Base-by-base conservation (phyloP, 2,329 filamentous ascomycete genomes). In the Apiospora koreana region DNA sequence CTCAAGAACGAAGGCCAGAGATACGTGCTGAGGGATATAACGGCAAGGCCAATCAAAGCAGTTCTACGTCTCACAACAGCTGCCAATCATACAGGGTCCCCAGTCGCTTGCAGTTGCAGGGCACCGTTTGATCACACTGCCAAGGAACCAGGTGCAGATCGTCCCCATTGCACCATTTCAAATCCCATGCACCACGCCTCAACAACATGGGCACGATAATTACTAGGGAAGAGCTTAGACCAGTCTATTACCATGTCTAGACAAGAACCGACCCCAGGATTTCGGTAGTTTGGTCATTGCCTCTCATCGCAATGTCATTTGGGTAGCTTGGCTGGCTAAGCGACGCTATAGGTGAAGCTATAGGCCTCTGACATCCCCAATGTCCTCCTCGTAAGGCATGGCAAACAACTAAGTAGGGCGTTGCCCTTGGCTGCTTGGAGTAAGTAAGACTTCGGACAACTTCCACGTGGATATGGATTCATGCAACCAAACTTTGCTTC, bases 141-240 rank as follows among this genome's bases (percentile, higher is more conserved):
- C 31, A 58, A 58, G 31, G 54, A 62, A 62, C 54, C 38, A 21
- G 54, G 31, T 62, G 54, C 54, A 62, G 31, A 62, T 62, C 54
- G 38, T 12, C 28, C 50, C 50, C 28, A 58, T 35, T 7, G 48
- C 48, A 25, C 48, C 48, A 54, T 25, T 54, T 10, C 48, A 54
- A 54, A 58, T 21, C 7, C 54, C 28, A 62, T 62, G 54, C 9
- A 9, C 54, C 28, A 38, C 31, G 31, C 4, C 54, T 12, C 28
- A 38, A 23, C 54, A 62, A 62, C 54, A 46, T 46, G 43, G 18
- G 54, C 54, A 62, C 54, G 54, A 62, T 62, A 62, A 62, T 62
- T 62, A 38, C 54, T 62, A 62, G 54, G 54, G 54, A 38, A n/a
- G 50, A 23, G n/a, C 46, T 48, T 21, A 23, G 46, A 48, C 14